Evolutionary conservation across 768 basidiomycete genomes (phyloP).

Genomic region (Mycena vitilis): DNA sequence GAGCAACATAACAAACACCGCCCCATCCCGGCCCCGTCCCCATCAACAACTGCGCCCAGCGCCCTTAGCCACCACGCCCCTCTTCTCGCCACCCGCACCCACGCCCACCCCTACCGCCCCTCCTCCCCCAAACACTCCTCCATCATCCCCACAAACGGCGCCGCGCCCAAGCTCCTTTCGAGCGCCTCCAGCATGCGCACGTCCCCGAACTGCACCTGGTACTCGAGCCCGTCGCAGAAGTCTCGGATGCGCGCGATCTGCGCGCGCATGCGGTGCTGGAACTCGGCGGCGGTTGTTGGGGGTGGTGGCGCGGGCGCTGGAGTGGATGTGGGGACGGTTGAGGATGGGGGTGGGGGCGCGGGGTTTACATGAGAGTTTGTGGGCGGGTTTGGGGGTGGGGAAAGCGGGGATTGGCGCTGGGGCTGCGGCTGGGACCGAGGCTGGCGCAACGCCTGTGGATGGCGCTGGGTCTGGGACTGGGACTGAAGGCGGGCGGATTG

Average conservation of each 20-base stretch:
- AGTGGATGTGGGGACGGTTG: background rate
- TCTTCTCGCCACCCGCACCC: too few relatives aligned
- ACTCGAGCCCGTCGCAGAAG: constrained; percentile 60
- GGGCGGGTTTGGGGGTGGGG: background rate
- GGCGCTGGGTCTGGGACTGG: too few relatives aligned
- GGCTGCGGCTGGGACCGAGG: too few relatives aligned
- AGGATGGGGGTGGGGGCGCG: background rate
- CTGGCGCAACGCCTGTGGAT: too few relatives aligned
- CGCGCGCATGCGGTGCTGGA: constrained; percentile 51
- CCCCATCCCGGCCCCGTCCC: too few relatives aligned
- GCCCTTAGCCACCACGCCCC: too few relatives aligned
- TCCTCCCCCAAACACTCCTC: constrained; percentile 55
- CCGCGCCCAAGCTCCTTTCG: constrained; percentile 50
- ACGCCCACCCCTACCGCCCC: constrained; percentile 38
- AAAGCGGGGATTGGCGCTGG: background rate
- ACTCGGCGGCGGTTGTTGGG: constrained; percentile 21
- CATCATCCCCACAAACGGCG: constrained; percentile 52
- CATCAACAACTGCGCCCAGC: too few relatives aligned
- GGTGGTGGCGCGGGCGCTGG: background rate
- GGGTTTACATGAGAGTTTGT: too few relatives aligned
- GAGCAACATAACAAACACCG: too few relatives aligned
- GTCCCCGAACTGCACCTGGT: constrained; percentile 60
- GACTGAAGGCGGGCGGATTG: too few relatives aligned
- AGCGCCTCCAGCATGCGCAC: constrained; percentile 55
- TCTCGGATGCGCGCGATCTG: constrained; percentile 57